Conservation (phyloP, 768 basidiomycete species). For the Russula sp. region DNA sequence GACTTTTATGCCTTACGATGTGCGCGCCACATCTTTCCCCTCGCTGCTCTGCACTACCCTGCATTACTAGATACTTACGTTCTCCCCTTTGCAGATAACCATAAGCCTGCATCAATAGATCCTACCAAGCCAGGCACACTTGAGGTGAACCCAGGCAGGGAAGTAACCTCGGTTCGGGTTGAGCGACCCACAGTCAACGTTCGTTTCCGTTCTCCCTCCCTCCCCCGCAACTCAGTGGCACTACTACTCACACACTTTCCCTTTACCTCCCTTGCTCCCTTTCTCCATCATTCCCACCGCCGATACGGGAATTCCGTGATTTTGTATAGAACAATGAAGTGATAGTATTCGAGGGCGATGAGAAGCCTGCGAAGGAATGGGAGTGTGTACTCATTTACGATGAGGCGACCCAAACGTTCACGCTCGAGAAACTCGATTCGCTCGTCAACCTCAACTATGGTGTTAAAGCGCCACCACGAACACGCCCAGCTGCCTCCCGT, state of each 20-base stretch:
- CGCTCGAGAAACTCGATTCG: conserved; percentile 30
- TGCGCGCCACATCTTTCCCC: conserved; percentile 37
- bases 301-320: conserved; percentile 4
- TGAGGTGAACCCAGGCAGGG: conserved; percentile 54
- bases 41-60: not conserved
- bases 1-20: conserved; percentile 80
- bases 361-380: conserved; percentile 58
- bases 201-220: conserved; percentile 25
- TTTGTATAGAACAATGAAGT: conserved; percentile 48
- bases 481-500: conserved; percentile 28
- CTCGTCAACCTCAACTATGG: conserved; percentile 28
- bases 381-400: conserved; percentile 82
- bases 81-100: conserved; percentile 52
- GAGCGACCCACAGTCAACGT: conserved; percentile 70
- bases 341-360: conserved; percentile 56
- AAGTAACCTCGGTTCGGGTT: conserved; percentile 52
- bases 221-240: too few species aligned
- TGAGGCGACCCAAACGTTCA: conserved; percentile 47
- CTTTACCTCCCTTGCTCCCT: too few species aligned
- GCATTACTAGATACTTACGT: not conserved
- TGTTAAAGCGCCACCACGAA: not conserved
- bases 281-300: not conserved
- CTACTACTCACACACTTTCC: not conserved
- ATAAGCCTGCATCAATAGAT: conserved; percentile 73
- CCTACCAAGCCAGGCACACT: conserved; percentile 60